These are phyloP conservation scores for Helotiales sp. DNA, from an alignment of 2,329 filamentous ascomycete genomes.

Conservation along the genomic window DNA sequence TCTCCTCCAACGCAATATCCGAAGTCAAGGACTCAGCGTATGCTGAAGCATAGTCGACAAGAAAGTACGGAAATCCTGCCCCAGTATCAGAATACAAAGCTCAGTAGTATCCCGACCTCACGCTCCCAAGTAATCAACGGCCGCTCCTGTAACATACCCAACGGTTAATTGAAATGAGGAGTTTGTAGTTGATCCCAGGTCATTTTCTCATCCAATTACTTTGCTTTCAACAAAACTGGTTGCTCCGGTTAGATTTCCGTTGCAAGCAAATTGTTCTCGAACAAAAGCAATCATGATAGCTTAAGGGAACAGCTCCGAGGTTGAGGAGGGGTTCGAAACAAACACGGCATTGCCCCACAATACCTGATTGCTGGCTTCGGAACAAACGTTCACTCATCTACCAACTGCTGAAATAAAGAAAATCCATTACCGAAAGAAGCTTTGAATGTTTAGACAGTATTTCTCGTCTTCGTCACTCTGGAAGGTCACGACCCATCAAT, in stretches of 20 bases:
- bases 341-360: too few relatives aligned
- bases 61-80: background rate
- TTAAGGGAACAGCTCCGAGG: too few relatives aligned
- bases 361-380: background rate
- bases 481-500: background rate
- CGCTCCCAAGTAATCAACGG: background rate
- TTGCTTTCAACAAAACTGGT: background rate
- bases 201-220: background rate
- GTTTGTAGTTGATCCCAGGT: background rate
- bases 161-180: background rate
- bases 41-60: background rate
- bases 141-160: background rate
- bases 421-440: background rate
- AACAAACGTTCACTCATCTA: background rate
- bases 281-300: background rate
- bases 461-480: background rate
- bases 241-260: background rate
- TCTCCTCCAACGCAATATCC: background rate
- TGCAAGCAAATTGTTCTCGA: background rate
- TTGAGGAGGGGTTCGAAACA: background rate
- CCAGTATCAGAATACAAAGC: background rate
- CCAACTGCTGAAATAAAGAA: background rate
- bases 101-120: background rate
- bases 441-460: background rate
- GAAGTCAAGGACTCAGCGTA: background rate